Evolutionary conservation across 306 rosid genomes (phyloP).

Genomic region (Prunus fruticosa): DNA sequence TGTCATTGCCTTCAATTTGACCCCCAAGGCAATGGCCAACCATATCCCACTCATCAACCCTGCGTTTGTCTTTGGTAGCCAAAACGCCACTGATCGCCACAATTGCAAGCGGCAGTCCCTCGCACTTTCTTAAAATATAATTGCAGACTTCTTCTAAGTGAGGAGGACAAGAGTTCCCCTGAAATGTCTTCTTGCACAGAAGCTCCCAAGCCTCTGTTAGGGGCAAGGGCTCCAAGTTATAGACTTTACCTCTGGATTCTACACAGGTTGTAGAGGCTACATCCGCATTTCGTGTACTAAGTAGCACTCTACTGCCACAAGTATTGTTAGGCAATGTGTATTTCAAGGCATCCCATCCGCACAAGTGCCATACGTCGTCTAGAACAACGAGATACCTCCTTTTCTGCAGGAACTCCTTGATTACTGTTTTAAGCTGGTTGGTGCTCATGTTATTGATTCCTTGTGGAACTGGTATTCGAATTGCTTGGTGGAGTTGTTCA

Average conservation of each 20-base stretch:
- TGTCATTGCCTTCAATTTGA: constrained; percentile 50
- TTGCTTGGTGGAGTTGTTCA: constrained; percentile 13
- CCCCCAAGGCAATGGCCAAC: constrained; percentile 26
- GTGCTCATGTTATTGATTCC: constrained; percentile 35
- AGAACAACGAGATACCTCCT: constrained; percentile 50
- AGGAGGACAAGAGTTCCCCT: constrained; percentile 43
- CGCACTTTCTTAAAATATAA: constrained; percentile 41
- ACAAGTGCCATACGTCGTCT: constrained; percentile 48
- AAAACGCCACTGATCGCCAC: constrained; percentile 57
- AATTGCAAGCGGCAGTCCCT: constrained; percentile 63
- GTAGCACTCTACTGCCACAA: constrained; percentile 45
- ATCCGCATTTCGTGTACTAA: constrained; percentile 45
- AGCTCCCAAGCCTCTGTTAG: constrained; percentile 45
- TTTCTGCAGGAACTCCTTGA: constrained; percentile 37
- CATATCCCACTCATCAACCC: constrained; percentile 35
- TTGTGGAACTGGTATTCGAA: constrained; percentile 29
- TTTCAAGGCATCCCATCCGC: constrained; percentile 53
- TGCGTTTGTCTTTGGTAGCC: constrained; percentile 45
- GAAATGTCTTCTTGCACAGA: constrained; percentile 47
- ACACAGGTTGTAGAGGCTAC: constrained; percentile 32
- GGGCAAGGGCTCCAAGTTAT: constrained; percentile 38
- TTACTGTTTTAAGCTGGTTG: constrained; percentile 28
- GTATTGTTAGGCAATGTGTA: constrained; percentile 42
- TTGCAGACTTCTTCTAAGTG: constrained; percentile 33
- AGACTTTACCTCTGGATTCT: constrained; percentile 38